These are phyloP conservation scores for Hygrocybe coccinea DNA, from an alignment of 768 basidiomycete species.

Conservation along the genomic window DNA sequence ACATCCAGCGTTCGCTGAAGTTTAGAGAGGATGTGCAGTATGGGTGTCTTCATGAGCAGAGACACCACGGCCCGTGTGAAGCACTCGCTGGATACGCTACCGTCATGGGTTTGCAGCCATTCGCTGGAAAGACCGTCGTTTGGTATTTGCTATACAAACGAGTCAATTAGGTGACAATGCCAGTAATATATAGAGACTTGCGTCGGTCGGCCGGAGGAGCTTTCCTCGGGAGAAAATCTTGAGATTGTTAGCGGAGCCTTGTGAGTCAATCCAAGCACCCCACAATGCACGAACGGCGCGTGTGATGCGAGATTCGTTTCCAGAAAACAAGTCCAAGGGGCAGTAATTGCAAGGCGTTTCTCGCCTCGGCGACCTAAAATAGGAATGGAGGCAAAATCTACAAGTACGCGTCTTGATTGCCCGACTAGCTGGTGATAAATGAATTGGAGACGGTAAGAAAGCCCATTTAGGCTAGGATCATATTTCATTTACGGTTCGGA, in stretches of 20 bases:
- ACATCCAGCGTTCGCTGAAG: constrained; percentile 76
- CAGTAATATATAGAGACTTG: constrained; percentile 29
- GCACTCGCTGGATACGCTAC: constrained; percentile 32
- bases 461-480: constrained; percentile 88
- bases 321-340: constrained; percentile 87
- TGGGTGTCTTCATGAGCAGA: constrained; percentile 45
- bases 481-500: constrained; percentile 1
- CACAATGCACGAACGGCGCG: constrained; percentile 67
- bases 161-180: constrained; percentile 1
- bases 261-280: constrained; percentile 62
- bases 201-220: constrained; percentile 53
- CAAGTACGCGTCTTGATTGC: constrained; percentile 67
- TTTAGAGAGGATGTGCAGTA: constrained; percentile 48
- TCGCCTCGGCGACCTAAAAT: constrained; percentile 42
- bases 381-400: constrained; percentile 87
- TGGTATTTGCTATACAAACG: not conserved
- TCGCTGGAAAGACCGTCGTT: constrained; percentile 14
- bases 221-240: constrained; percentile 70
- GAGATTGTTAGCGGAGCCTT: constrained; percentile 74
- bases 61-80: constrained; percentile 50
- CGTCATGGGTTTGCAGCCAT: constrained; percentile 10
- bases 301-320: constrained; percentile 52
- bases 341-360: constrained; percentile 56
- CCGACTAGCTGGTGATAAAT: constrained; percentile 57
- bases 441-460: constrained; percentile 64